These are phyloP conservation scores for Podosphaera xanthii DNA, from an alignment of 2,329 filamentous ascomycete genomes.

Conservation along the genomic window DNA sequence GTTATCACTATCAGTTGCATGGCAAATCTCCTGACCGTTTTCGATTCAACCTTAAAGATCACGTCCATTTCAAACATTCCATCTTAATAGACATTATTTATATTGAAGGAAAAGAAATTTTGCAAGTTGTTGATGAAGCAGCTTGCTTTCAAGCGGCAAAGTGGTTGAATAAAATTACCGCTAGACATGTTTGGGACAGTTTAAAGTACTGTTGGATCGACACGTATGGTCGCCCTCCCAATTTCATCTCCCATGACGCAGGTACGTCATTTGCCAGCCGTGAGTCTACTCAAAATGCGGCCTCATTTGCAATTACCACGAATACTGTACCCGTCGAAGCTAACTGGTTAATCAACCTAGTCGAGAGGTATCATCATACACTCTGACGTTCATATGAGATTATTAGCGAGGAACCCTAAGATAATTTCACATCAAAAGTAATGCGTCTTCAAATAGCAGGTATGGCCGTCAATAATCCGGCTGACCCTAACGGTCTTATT, in stretches of 20 bases:
- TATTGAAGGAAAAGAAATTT: neutral
- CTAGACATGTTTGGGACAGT: neutral
- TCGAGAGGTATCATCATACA: slow-evolving; percentile 2
- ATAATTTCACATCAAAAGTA: neutral
- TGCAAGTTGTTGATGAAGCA: slow-evolving; percentile 1
- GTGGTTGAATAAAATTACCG: neutral
- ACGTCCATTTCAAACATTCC: slow-evolving; percentile 1
- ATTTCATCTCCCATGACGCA: too few relatives aligned
- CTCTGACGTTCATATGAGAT: slow-evolving; percentile 1
- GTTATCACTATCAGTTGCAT: neutral
- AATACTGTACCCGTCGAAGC: neutral
- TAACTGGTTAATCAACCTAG: neutral
- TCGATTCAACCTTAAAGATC: neutral
- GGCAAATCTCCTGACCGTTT: neutral
- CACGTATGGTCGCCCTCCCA: too few relatives aligned
- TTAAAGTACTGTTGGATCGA: too few relatives aligned
- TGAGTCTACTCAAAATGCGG: neutral
- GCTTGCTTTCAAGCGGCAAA: neutral
- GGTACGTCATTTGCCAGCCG: neutral
- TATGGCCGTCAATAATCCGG: slow-evolving; percentile 4
- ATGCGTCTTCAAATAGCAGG: slow-evolving; percentile 3
- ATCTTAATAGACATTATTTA: slow-evolving; percentile 2
- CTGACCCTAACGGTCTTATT: neutral
- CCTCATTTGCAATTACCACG: neutral
- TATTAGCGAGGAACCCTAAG: slow-evolving; percentile 1